Base-by-base conservation (phyloP, 2,329 filamentous ascomycete genomes). In the Colletotrichum aenigma region DNA sequence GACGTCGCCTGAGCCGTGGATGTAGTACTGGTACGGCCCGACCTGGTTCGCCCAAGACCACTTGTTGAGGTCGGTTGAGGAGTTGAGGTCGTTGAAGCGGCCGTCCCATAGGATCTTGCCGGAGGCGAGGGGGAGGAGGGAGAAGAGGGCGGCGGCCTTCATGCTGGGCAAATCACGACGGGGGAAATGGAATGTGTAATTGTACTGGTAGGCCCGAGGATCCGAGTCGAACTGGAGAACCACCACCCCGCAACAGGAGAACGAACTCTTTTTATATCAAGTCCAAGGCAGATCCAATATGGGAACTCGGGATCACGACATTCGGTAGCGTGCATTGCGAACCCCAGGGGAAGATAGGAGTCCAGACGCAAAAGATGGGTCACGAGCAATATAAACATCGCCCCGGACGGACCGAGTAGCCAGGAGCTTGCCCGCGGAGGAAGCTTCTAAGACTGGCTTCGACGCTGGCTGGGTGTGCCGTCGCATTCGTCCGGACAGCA, bases 1-100 rank as follows among this genome's bases (percentile, higher is more conserved):
- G 10, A 91, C 87, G 1, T 85, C 67, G 10, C 87, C 89, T 7
- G 86, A 85, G 43, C 93, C 94, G 85, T 95, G 93, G 81, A 94
- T 94, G 85, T 94, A 95, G 87, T 93, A 95, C 83, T 95, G 93
- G 84, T 93, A 95, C 1, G 91, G 90, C 15, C 92, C 91, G 79
- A 93, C 91, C 84, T 93, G 90, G 82, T 92, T 93, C 16, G 87
- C 88, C 91, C 91, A 94, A 3, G 89, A 91, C 92, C 92, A 93
- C 48, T 88, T 88, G 79, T 87, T 86, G 30, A 93, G 86, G 81
- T 93, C 91, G 4, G 86, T 79, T 34, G 87, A 87, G 13, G 88
- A 86, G n/a, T 85, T 84, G 77, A 92, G 84, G 74, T 91, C 88
- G 82, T 93, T 93, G 86, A 93, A 92, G 70, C 91, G 89, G 36